Evolutionary conservation across 257 asterid genomes (phyloP), one percentile per base, ranked within the genome.

Genomic region (Thymus mandschuricus): DNA sequence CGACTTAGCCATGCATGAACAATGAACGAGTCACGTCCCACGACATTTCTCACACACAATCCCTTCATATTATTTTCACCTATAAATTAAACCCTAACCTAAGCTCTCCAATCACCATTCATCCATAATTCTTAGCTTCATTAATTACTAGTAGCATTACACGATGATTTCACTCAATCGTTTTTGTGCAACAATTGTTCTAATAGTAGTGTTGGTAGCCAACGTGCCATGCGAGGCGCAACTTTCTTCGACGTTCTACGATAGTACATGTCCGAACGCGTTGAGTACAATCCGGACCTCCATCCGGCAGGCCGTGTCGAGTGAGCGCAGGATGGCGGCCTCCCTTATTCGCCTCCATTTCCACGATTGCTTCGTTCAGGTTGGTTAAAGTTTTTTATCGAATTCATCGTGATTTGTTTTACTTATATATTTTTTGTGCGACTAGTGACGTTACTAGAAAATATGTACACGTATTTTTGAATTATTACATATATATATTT

Each of bases 261-360:
- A 49, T 10, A 29, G 64, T 40, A 74, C 74, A 67, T 74, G 79
- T 8, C 69, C 74, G 11, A 59, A 74, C 10, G 79, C 79, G 5
- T 8, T 59, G 52, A 58, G 46, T 58, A 58, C 69, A 46, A 74
- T 74, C 61, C 79, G 79, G 0, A 67, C 62, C 10, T 67, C 74
- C 1, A 74, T 74, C 51, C 46, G 69, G 58, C 73, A 41, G 41
- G 79, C 79, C 6, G 74, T 74, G 7, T 27, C 69, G 3, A 60
- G 69, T 4, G 79, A 74, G 64, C 69, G 69, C 10, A 38, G 79
- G 63, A 74, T 74, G 79, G 74, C 79, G 3, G 79, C 79, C 0
- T 74, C 79, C 56, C 78, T 73, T 54, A 9, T 73, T 6, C 78
- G 78, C 44, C 78, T 67, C 49, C 76, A 72, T 21, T 51, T 50